These are phyloP conservation scores for Mycena leptocephala DNA, from an alignment of 768 basidiomycete genomes.

Conservation along the genomic window DNA sequence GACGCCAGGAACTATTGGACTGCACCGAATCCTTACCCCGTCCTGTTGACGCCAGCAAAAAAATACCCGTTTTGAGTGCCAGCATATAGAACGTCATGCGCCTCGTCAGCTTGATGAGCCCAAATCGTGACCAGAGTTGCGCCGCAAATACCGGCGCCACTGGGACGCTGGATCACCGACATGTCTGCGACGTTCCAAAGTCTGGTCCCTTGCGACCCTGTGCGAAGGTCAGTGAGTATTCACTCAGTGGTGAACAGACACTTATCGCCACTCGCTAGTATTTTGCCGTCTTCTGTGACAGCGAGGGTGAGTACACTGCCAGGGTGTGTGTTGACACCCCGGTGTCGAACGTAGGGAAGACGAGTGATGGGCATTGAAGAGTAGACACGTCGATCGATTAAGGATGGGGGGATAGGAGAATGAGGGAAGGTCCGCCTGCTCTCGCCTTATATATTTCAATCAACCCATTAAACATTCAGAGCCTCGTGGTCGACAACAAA, in stretches of 20 bases:
- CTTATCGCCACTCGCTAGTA: slow-evolving; percentile 25
- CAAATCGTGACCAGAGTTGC: too few relatives aligned
- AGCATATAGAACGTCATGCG: too few relatives aligned
- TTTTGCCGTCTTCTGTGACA: slow-evolving; percentile 11
- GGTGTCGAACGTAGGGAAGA: slow-evolving; percentile 14
- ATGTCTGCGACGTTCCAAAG: too few relatives aligned
- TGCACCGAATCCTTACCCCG: not conserved
- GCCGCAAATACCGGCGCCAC: too few relatives aligned
- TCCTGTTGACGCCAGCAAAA: too few relatives aligned
- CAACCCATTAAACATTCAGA: not conserved
- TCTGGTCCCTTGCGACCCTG: too few relatives aligned
- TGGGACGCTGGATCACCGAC: not conserved
- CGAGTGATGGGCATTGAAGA: not conserved
- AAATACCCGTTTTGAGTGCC: too few relatives aligned
- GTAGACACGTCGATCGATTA: not conserved
- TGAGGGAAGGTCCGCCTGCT: not conserved
- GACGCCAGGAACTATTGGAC: not conserved
- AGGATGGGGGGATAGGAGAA: not conserved
- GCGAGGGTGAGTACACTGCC: too few relatives aligned
- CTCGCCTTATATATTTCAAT: not conserved
- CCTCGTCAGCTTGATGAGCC: too few relatives aligned
- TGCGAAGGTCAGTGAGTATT: not conserved
- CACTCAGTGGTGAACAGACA: not conserved
- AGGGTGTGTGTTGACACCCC: too few relatives aligned
- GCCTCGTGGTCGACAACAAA: not conserved